phyloP scores from a whole-genome alignment of 495 filamentous ascomycete genomes.

The Daldinia caldariorum region DNA sequence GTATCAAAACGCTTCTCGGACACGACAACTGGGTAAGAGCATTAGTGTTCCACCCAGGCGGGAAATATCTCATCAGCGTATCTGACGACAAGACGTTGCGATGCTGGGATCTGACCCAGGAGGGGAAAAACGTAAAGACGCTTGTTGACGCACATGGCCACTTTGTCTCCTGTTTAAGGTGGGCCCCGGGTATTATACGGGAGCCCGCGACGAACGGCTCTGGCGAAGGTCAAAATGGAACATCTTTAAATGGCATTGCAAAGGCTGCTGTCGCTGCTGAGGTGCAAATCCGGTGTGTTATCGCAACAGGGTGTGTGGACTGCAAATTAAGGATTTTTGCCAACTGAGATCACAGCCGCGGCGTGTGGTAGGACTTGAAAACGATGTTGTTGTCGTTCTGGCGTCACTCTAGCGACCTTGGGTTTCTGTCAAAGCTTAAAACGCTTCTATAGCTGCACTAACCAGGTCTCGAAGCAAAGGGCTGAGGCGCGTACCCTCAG shows the following conservation, averaged over 20 bases:
- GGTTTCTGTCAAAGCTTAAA: background rate
- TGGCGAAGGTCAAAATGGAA: conserved; percentile 61
- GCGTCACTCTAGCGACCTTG: background rate
- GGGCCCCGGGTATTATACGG: conserved; percentile 79
- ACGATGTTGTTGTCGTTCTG: background rate
- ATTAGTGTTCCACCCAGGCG: conserved; percentile 90
- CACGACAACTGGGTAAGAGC: conserved; percentile 97
- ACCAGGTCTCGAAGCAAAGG: conserved; percentile 3
- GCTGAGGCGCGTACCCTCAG: background rate
- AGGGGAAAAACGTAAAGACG: conserved; percentile 88
- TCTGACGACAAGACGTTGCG: conserved; percentile 91
- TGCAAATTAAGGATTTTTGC: conserved; percentile 70
- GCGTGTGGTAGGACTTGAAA: conserved; percentile 12
- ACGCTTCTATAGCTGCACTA: background rate
- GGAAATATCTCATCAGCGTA: conserved; percentile 88
- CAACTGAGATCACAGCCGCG: conserved; percentile 48
- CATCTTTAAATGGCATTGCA: conserved; percentile 55
- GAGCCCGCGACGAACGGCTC: conserved; percentile 49
- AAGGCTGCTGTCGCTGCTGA: conserved; percentile 58
- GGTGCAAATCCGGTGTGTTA: conserved; percentile 67
- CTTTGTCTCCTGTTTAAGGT: conserved; percentile 88
- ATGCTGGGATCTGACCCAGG: conserved; percentile 95
- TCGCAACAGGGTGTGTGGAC: conserved; percentile 71
- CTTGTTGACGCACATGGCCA: conserved; percentile 82
- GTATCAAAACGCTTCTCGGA: conserved; percentile 86